Evolutionary conservation across 2,329 filamentous ascomycete species (phyloP).

Genomic region (Penicillium sp.): DNA sequence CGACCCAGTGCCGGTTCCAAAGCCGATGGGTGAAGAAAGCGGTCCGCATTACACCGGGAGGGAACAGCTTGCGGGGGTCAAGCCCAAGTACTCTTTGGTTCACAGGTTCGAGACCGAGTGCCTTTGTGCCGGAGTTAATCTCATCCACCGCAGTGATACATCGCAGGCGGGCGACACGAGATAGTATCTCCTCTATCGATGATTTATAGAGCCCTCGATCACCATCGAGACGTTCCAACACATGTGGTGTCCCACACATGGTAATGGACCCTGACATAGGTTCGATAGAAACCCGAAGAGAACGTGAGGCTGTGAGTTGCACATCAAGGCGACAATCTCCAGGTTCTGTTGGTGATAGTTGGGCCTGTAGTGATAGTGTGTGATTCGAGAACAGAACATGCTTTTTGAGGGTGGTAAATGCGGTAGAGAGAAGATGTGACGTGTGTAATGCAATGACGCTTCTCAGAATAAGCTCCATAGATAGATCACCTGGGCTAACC

Average conservation of each 20-base stretch:
- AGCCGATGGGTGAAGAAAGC: constrained; percentile 56
- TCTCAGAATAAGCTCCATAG: constrained; percentile 70
- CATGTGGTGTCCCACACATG: constrained; percentile 62
- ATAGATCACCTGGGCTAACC: constrained; percentile 66
- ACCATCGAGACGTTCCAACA: constrained; percentile 58
- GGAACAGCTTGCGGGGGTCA: constrained; percentile 59
- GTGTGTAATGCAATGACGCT: constrained; percentile 73
- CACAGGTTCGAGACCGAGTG: constrained; percentile 40
- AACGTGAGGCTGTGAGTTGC: constrained; percentile 64
- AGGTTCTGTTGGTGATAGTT: constrained; percentile 60
- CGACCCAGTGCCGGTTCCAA: constrained; percentile 68
- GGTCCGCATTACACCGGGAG: constrained; percentile 61
- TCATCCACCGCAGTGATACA: constrained; percentile 42
- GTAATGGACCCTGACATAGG: constrained; percentile 74
- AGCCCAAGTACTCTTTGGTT: constrained; percentile 36
- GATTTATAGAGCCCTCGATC: constrained; percentile 60
- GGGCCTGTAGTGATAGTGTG: constrained; percentile 58
- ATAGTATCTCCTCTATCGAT: constrained; percentile 39
- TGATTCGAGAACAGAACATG: constrained; percentile 62
- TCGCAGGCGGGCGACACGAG: constrained; percentile 39
- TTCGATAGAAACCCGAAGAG: constrained; percentile 66
- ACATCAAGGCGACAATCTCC: constrained; percentile 66
- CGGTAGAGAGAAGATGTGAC: constrained; percentile 66
- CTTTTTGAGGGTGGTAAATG: constrained; percentile 59
- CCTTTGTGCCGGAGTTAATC: constrained; percentile 36